These are phyloP conservation scores for Penicillium sp. DNA, from an alignment of 2,329 filamentous ascomycete genomes.

Conservation along the genomic window DNA sequence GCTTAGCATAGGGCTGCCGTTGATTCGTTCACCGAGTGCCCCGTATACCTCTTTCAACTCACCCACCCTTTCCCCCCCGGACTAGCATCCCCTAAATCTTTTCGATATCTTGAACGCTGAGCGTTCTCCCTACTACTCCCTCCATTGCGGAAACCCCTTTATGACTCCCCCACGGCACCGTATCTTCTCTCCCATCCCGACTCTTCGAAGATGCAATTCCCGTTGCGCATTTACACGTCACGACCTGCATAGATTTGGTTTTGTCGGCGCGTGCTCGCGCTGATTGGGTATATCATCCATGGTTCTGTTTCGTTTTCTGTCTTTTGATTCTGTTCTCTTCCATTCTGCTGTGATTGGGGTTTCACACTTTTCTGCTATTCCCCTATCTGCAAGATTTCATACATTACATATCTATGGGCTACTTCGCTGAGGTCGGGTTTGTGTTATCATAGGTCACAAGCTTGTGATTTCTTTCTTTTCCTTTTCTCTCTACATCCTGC, in stretches of 20 bases:
- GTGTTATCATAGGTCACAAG: background rate
- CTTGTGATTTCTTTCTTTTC: background rate
- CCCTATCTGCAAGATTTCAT: constrained; percentile 20
- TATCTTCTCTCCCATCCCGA: constrained; percentile 10
- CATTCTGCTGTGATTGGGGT: background rate
- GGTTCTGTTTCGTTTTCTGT: background rate
- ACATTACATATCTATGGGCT: constrained; percentile 26
- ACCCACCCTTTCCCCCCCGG: constrained; percentile 1
- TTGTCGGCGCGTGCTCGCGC: constrained; percentile 20
- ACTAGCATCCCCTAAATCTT: background rate
- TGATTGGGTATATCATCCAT: constrained; percentile 17
- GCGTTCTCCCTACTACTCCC: constrained; percentile 8
- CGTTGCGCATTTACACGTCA: constrained; percentile 28
- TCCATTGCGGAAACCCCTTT: background rate
- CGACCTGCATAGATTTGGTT: constrained; percentile 32
- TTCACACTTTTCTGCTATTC: constrained; percentile 19
- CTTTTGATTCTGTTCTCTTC: background rate
- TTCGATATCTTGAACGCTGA: constrained; percentile 15
- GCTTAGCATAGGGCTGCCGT: background rate
- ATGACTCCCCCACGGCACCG: background rate
- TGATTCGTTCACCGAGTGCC: background rate
- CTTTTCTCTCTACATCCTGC: background rate
- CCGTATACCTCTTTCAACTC: background rate
- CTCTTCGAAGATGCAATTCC: constrained; percentile 14
- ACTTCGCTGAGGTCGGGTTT: background rate